A percentile compares a stretch with the other conserved stretches of the same genome.
Evolutionary conservation across 2,329 filamentous ascomycete species (phyloP).

Genomic region (Xylaria sp.): DNA sequence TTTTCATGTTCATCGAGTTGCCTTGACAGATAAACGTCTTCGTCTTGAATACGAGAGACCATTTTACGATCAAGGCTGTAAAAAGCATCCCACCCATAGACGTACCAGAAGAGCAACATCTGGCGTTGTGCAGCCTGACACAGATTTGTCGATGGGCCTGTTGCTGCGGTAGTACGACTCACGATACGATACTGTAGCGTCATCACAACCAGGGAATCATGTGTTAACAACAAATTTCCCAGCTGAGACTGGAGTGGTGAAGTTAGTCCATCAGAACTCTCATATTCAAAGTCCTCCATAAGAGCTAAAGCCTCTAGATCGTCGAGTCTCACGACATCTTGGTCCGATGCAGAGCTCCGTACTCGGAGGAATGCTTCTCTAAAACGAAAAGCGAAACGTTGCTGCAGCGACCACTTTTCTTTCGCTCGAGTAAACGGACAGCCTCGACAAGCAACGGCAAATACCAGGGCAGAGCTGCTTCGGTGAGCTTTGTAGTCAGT

Average conservation of each 20-base stretch:
- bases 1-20: constrained; percentile 14
- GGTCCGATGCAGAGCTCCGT: constrained; percentile 5
- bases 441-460: constrained; percentile 32
- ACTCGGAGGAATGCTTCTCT: constrained; percentile 29
- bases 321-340: constrained; percentile 28
- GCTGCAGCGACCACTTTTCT: constrained; percentile 29
- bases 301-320: constrained; percentile 31
- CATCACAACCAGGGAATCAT: constrained; percentile 34
- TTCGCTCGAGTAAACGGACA: constrained; percentile 22
- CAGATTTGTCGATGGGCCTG: constrained; percentile 5
- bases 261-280: neutral
- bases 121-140: constrained; percentile 26
- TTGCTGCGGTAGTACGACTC: neutral
- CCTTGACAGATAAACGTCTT: constrained; percentile 24
- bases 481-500: constrained; percentile 17
- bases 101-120: constrained; percentile 28
- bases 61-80: constrained; percentile 25
- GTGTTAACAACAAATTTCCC: constrained; percentile 26
- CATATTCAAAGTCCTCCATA: constrained; percentile 33
- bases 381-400: constrained; percentile 29
- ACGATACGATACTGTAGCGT: constrained; percentile 31
- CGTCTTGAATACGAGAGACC: constrained; percentile 28
- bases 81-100: constrained; percentile 32
- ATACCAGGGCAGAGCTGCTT: constrained; percentile 29
- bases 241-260: constrained; percentile 29